Conservation (phyloP, 2,329 filamentous ascomycete genomes). For the Beauveria pseudobassiana region DNA sequence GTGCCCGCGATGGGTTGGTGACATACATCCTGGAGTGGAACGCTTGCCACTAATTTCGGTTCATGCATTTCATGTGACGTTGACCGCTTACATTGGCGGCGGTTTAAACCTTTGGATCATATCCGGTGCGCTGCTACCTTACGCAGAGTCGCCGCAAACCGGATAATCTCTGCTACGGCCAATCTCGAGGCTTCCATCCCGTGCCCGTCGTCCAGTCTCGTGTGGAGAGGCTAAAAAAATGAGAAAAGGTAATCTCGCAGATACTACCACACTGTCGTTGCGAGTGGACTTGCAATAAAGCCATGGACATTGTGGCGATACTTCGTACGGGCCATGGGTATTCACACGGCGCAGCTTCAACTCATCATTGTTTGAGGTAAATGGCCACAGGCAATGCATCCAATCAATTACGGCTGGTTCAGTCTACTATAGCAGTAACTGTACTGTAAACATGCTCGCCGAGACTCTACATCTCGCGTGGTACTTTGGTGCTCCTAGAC, state of each 20-base stretch:
- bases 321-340: not conserved
- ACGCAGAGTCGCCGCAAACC: not conserved
- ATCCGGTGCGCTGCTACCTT: not conserved
- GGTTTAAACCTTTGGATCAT: not conserved
- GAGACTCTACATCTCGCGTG: not conserved
- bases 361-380: too few species aligned
- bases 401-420: too few species aligned
- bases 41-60: not conserved
- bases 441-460: not conserved
- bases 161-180: not conserved
- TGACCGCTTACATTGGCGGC: not conserved
- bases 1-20: not conserved
- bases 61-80: slow-evolving; percentile 4
- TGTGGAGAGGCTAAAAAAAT: not conserved
- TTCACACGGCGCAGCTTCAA: too few species aligned
- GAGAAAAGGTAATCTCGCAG: not conserved
- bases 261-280: not conserved
- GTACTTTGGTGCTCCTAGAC: not conserved
- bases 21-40: not conserved
- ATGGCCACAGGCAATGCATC: too few species aligned
- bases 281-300: not conserved
- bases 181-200: not conserved
- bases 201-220: not conserved
- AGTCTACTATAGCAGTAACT: too few species aligned
- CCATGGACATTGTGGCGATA: too few species aligned